Evolutionary conservation across 1,284 basidiomycete genomes (phyloP).

Genomic region (Exobasidium cylindrosporum): DNA sequence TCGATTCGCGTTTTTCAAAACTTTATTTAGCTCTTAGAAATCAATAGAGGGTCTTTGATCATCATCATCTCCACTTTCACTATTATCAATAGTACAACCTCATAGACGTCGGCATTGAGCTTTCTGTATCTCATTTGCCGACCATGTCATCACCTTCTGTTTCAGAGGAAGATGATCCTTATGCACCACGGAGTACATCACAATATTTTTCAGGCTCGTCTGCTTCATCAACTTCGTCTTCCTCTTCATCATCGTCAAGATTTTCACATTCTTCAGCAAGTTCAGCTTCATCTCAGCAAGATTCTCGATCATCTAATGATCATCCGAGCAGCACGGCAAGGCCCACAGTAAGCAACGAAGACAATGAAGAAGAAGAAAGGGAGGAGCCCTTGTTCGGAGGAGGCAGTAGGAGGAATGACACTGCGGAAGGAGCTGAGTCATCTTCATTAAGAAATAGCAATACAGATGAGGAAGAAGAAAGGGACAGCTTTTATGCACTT

Average conservation of each 20-base stretch:
- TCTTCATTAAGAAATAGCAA: constrained; percentile 1
- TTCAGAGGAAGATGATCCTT: constrained; percentile 2
- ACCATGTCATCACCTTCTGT: constrained; percentile 1
- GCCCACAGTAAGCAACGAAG: not conserved
- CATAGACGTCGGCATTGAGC: too few species aligned
- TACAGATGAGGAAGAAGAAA: constrained; percentile 25
- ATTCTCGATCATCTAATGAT: not conserved
- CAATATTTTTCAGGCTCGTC: constrained; percentile 4
- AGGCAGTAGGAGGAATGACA: not conserved
- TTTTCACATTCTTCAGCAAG: constrained; percentile 2
- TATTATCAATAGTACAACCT: too few species aligned
- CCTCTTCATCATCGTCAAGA: constrained; percentile 5
- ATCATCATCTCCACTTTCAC: too few species aligned
- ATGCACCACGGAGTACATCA: not conserved
- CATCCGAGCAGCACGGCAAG: not conserved
- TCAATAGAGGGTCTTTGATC: too few species aligned
- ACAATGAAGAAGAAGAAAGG: constrained; percentile 11
- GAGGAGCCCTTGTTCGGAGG: not conserved
- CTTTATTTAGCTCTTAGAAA: too few species aligned
- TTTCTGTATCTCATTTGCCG: too few species aligned
- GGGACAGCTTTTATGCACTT: constrained; percentile 55
- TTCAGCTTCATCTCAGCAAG: not conserved
- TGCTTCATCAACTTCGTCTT: constrained; percentile 1
- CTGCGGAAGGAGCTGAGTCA: not conserved
- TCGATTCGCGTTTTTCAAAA: too few species aligned